Percentiles rank a stretch among this genome's conserved stretches.
These are phyloP conservation scores for Populus hybrid DNA, from an alignment of 441 rosid species.

Conservation along the genomic window DNA sequence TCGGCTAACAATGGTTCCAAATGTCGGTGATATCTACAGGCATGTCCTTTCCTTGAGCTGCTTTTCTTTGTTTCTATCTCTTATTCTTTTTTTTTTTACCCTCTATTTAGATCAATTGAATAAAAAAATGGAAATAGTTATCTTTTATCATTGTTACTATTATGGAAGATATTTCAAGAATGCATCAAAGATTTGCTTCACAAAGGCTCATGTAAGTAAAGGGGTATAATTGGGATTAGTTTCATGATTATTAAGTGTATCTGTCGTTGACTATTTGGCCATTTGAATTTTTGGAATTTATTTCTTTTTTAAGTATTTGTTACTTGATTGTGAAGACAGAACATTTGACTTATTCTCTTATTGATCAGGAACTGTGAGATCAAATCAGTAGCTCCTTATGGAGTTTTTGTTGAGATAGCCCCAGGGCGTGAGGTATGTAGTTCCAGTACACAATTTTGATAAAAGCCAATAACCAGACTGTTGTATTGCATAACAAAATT, in stretches of 20 bases:
- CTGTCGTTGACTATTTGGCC: neutral
- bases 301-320: neutral
- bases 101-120: neutral
- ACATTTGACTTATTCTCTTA: conserved; percentile 14
- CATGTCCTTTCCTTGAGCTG: conserved; percentile 25
- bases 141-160: neutral
- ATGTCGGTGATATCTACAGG: conserved; percentile 88
- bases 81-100: neutral
- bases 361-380: conserved; percentile 81
- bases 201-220: neutral
- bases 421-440: conserved; percentile 85
- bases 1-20: conserved; percentile 83
- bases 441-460: neutral
- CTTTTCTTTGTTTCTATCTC: neutral
- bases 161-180: neutral
- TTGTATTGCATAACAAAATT: neutral
- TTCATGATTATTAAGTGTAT: neutral
- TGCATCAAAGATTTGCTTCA: neutral
- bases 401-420: conserved; percentile 95
- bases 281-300: neutral
- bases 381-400: conserved; percentile 85
- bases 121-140: neutral
- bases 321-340: neutral
- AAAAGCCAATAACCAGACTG: neutral
- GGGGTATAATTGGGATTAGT: neutral